These are phyloP conservation scores for Acer campestre DNA, from an alignment of 345 rosid genomes.

Conservation along the genomic window DNA sequence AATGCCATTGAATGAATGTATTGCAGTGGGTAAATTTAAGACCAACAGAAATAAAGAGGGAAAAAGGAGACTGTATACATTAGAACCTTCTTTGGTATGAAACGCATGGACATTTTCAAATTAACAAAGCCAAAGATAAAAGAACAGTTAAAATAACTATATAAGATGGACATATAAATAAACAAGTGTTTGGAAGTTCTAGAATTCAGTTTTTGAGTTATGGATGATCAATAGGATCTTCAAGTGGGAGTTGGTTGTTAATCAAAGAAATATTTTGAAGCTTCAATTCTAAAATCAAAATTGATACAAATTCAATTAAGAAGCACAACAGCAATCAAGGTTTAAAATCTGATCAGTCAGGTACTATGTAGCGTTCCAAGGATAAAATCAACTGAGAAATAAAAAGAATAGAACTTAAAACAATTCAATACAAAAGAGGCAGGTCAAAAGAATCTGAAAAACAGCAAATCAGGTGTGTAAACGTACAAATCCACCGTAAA, in stretches of 20 bases:
- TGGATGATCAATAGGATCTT: not conserved
- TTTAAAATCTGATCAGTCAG: not conserved
- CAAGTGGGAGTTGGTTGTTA: not conserved
- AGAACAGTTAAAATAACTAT: not conserved
- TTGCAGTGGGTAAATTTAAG: not conserved
- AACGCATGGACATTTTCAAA: not conserved
- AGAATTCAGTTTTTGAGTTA: not conserved
- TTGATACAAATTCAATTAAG: not conserved
- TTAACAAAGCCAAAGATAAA: not conserved
- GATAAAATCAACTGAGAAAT: not conserved
- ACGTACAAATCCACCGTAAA: slow-evolving; percentile 92
- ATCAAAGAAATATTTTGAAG: not conserved
- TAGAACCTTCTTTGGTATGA: not conserved
- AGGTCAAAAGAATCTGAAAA: not conserved
- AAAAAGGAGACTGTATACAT: not conserved
- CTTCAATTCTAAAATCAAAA: not conserved
- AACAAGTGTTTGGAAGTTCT: not conserved
- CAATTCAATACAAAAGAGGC: not conserved
- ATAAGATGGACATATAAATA: not conserved
- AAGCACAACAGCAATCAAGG: not conserved
- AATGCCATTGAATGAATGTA: not conserved
- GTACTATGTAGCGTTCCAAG: not conserved
- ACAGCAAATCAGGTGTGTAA: not conserved
- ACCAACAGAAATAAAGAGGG: not conserved
- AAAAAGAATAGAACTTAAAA: not conserved